phyloP scores from a whole-genome alignment of 2,329 filamentous ascomycete genomes.

The Stromatinia cepivora region DNA sequence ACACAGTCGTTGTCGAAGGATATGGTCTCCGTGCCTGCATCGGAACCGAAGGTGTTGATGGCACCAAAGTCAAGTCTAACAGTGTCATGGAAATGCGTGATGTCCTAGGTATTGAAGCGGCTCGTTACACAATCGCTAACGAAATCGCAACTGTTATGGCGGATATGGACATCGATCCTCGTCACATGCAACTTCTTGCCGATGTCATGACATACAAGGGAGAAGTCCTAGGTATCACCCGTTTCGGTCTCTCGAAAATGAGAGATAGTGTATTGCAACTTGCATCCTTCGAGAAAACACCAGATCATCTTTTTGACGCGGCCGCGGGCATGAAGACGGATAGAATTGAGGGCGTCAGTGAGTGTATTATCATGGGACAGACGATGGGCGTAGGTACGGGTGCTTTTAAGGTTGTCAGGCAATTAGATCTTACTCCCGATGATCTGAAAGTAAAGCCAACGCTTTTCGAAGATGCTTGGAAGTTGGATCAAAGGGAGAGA shows the following conservation, averaged over 20 bases:
- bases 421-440: constrained; percentile 64
- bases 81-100: constrained; percentile 86
- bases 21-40: constrained; percentile 89
- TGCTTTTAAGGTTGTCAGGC: constrained; percentile 83
- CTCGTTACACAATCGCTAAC: constrained; percentile 79
- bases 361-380: constrained; percentile 98
- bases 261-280: constrained; percentile 90
- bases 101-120: constrained; percentile 92
- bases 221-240: constrained; percentile 92
- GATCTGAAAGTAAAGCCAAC: constrained; percentile 55
- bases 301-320: constrained; percentile 94
- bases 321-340: constrained; percentile 91
- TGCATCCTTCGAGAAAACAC: constrained; percentile 96
- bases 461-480: constrained; percentile 71
- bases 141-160: constrained; percentile 91
- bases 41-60: constrained; percentile 88
- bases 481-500: constrained; percentile 38
- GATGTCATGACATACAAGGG: constrained; percentile 99
- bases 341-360: constrained; percentile 86
- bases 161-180: constrained; percentile 92
- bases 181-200: constrained; percentile 95
- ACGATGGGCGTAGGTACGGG: constrained; percentile 90
- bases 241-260: constrained; percentile 96
- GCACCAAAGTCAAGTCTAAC: constrained; percentile 73
- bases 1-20: constrained; percentile 85